Base-by-base conservation (phyloP, 495 filamentous ascomycete species). In the Penicillium goetzii region DNA sequence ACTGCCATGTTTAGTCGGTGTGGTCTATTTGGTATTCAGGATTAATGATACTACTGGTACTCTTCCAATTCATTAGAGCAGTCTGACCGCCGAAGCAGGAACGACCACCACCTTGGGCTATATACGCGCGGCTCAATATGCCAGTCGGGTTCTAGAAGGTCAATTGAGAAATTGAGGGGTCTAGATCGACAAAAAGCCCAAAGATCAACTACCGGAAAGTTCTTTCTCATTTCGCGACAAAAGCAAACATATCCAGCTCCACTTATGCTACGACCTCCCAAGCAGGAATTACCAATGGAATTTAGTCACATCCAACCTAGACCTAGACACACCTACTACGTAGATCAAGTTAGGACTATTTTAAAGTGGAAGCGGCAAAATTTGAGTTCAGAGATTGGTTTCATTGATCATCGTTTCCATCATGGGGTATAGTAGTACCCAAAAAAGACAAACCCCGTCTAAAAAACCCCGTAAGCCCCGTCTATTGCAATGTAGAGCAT, bases 321-420 rank as follows among this genome's bases (percentile, higher is more conserved):
- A 19, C 40, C 0, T 14, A 43, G 17, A 0, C 19, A 0, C 19
- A 43, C 1, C 41, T 32, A 7, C n/a, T n/a, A 49, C 2, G 1
- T 26, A 28, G n/a, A 30, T 6, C 12, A 51, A 17, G 25, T 7
- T 51, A 2, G 47, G 15, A 17, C 23, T 17, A 40, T 17, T 15
- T 1, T 26, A 30, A 25, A 47, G 19, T 15, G 25, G 25, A 2
- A 51, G 14, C 2, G 25, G 25, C 14, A 21, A 26, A 25, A 15
- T 17, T 30, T 51, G 14, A 51, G 47, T 51, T 51, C 15, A 51
- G 30, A 14, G 14, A 51, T 51, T 23, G 14, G 2, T 23, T 50
- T 30, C 47, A 30, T 51, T 51, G 25, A 51, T 51, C 47, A 51
- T 51, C 25, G 14, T 26, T 26, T 51, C 25, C 47, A 30, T 51